Conservation (phyloP, 768 basidiomycete species). For the Suillus subalutaceus region DNA sequence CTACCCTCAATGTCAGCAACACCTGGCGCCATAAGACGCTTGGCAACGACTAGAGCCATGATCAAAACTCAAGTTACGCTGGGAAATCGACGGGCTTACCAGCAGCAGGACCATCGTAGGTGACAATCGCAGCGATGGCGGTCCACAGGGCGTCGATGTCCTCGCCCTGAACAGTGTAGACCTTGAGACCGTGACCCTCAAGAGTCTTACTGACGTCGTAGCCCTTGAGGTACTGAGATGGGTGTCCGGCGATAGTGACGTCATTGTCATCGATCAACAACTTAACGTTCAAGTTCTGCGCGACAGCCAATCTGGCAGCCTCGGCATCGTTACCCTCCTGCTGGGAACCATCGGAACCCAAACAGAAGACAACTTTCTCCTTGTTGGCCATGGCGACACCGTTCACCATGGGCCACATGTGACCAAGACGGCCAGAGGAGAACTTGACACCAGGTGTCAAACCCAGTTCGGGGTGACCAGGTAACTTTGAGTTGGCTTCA, state of each 20-base stretch:
- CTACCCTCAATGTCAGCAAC: slow-evolving; percentile 79
- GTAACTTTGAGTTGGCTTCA: slow-evolving; percentile 82
- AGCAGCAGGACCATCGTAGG: slow-evolving; percentile 76
- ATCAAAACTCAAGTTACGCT: not conserved
- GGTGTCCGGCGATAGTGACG: slow-evolving; percentile 91
- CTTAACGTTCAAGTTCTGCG: slow-evolving; percentile 82
- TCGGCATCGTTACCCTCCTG: slow-evolving; percentile 93
- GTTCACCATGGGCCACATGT: slow-evolving; percentile 90
- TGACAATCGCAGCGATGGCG: slow-evolving; percentile 58
- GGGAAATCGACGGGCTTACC: slow-evolving; percentile 40
- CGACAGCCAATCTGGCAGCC: slow-evolving; percentile 85
- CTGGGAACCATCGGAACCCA: slow-evolving; percentile 90
- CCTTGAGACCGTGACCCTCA: slow-evolving; percentile 80
- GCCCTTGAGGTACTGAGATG: slow-evolving; percentile 83
- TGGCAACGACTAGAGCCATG: slow-evolving; percentile 57
- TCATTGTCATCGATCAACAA: slow-evolving; percentile 89
- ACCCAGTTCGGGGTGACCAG: slow-evolving; percentile 88
- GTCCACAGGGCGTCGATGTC: slow-evolving; percentile 79
- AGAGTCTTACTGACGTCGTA: slow-evolving; percentile 74
- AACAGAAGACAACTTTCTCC: slow-evolving; percentile 76
- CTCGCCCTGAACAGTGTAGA: slow-evolving; percentile 74
- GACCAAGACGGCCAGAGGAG: slow-evolving; percentile 90
- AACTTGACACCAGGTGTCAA: slow-evolving; percentile 93
- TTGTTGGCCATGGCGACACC: slow-evolving; percentile 81
- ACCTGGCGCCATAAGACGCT: slow-evolving; percentile 70